A percentile compares a stretch with the other conserved stretches of the same genome.
Conservation (phyloP, 495 filamentous ascomycete species). For the Mycothermus thermophilus region DNA sequence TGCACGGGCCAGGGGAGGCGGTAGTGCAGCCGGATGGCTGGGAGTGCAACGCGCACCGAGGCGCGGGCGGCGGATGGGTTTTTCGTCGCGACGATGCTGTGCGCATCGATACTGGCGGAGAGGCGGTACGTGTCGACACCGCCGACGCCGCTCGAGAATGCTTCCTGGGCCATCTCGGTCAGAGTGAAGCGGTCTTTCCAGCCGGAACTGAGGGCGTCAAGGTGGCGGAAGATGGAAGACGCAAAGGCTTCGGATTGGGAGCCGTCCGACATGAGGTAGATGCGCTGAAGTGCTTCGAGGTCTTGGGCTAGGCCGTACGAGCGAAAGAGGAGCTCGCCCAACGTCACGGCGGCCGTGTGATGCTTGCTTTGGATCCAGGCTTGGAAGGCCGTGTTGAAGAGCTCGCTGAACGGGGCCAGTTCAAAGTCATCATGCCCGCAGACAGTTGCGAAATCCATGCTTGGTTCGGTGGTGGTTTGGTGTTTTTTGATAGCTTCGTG, state of each 20-base stretch:
- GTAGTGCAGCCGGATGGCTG: slow-evolving; percentile 45
- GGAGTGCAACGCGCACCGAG: slow-evolving; percentile 36
- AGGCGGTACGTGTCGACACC: slow-evolving; percentile 47
- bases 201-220: slow-evolving; percentile 48
- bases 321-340: slow-evolving; percentile 52
- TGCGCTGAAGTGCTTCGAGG: slow-evolving; percentile 50
- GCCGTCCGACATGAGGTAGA: slow-evolving; percentile 66
- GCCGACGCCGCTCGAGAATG: slow-evolving; percentile 47
- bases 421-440: slow-evolving; percentile 28
- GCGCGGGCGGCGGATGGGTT: slow-evolving; percentile 23
- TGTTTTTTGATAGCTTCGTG: slow-evolving; percentile 16
- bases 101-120: slow-evolving; percentile 33
- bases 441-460: slow-evolving; percentile 42
- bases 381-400: slow-evolving; percentile 56
- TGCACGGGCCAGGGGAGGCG: slow-evolving; percentile 73
- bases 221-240: slow-evolving; percentile 57
- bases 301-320: slow-evolving; percentile 52
- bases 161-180: slow-evolving; percentile 61
- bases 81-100: slow-evolving; percentile 19
- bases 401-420: slow-evolving; percentile 59
- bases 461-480: slow-evolving; percentile 19
- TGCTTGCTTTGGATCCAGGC: slow-evolving; percentile 60
- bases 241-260: slow-evolving; percentile 47
- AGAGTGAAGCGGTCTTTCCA: slow-evolving; percentile 79
- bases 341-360: slow-evolving; percentile 46